phyloP scores from a whole-genome alignment of 106 monocot genomes.

The Xerophyta viscosa region DNA sequence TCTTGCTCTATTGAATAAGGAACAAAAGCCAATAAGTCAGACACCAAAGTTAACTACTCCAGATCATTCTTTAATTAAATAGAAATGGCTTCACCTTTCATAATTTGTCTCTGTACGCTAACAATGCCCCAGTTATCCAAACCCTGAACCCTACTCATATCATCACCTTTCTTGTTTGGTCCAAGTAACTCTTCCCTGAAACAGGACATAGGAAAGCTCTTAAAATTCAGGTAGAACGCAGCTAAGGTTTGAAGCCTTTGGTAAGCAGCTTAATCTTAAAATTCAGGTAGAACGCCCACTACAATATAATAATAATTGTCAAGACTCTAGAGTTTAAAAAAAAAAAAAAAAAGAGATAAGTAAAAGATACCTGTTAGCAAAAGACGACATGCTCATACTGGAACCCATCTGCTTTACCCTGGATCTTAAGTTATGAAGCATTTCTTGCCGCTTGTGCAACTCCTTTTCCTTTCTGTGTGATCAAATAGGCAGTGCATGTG shows the following conservation, averaged over 20 bases:
- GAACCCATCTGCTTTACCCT: slow-evolving; percentile 58
- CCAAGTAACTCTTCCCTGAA: slow-evolving; percentile 68
- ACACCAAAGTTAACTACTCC: background rate
- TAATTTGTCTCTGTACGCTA: slow-evolving; percentile 62
- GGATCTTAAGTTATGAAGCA: slow-evolving; percentile 56
- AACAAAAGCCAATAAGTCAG: slow-evolving; percentile 2
- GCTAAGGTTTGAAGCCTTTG: background rate
- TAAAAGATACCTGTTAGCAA: slow-evolving; percentile 50
- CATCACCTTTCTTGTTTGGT: slow-evolving; percentile 38
- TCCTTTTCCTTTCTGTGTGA: slow-evolving; percentile 57
- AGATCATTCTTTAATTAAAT: too few species aligned
- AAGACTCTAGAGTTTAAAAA: background rate
- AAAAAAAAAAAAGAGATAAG: too few species aligned
- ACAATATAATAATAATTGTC: too few species aligned
- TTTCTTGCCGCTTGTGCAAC: slow-evolving; percentile 58
- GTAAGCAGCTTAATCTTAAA: background rate
- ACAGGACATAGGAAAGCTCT: background rate
- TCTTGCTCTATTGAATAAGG: slow-evolving; percentile 92
- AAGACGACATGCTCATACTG: slow-evolving; percentile 57
- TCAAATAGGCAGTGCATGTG: background rate
- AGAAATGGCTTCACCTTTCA: slow-evolving; percentile 16
- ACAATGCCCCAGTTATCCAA: slow-evolving; percentile 75
- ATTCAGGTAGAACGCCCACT: too few species aligned
- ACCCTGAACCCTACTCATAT: slow-evolving; percentile 43
- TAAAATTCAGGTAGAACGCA: background rate